Evolutionary conservation across 306 rosid species (phyloP).

Genomic region (Acacia acuminata): DNA sequence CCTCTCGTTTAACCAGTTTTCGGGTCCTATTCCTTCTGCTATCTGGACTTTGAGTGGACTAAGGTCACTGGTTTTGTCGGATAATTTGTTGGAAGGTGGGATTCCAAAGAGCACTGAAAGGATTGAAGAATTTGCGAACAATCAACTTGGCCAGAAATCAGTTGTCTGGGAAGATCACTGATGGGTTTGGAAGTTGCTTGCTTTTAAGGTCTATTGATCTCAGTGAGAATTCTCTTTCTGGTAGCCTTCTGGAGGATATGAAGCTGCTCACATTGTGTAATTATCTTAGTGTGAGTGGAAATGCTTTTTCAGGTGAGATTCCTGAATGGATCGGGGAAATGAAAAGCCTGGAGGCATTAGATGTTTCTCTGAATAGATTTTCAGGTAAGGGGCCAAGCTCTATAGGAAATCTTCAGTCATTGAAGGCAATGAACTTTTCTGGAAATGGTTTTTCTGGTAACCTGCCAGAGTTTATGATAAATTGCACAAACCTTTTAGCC

Average conservation of each 20-base stretch:
- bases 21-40: slow-evolving; percentile 66
- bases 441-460: slow-evolving; percentile 68
- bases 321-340: slow-evolving; percentile 82
- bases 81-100: slow-evolving; percentile 72
- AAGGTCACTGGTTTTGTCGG: slow-evolving; percentile 77
- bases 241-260: slow-evolving; percentile 66
- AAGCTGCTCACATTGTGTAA: slow-evolving; percentile 63
- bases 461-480: slow-evolving; percentile 65
- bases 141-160: slow-evolving; percentile 65
- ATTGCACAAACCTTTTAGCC: slow-evolving; percentile 48
- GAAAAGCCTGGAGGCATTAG: slow-evolving; percentile 72
- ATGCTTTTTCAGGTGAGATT: slow-evolving; percentile 72
- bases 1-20: slow-evolving; percentile 71
- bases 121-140: slow-evolving; percentile 67
- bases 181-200: slow-evolving; percentile 83
- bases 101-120: slow-evolving; percentile 56
- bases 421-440: slow-evolving; percentile 72
- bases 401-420: slow-evolving; percentile 58
- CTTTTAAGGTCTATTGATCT: slow-evolving; percentile 88
- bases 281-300: slow-evolving; percentile 56
- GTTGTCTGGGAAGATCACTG: slow-evolving; percentile 68
- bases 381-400: slow-evolving; percentile 72
- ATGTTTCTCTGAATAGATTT: slow-evolving; percentile 71
- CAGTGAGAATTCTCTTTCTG: slow-evolving; percentile 71
- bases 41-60: slow-evolving; percentile 81